Base-by-base conservation (phyloP, 2,329 filamentous ascomycete genomes). In the Arthroderma sp. region DNA sequence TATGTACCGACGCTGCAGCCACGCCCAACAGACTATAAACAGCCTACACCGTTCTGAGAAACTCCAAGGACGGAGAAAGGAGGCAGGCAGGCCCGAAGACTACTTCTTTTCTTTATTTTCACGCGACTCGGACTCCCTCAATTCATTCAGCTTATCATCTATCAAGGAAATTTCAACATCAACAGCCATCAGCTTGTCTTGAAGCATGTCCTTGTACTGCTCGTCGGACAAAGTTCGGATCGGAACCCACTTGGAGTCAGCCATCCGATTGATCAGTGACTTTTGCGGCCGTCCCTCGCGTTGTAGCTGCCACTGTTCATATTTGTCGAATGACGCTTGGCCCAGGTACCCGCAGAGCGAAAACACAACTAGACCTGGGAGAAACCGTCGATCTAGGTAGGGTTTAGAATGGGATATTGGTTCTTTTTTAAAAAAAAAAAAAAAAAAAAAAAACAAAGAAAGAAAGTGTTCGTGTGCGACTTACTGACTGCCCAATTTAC, bases 161-260 rank as follows among this genome's bases (percentile, higher is more conserved):
- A 89, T 70, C 4, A 91, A 61, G 0, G 83, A 79, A 60, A 91
- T 86, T 49, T 89, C 82, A 1, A 77, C 82, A 51, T 91, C 81
- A 3, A 89, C 66, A 50, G 70, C 73, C 28, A 89, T 59, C 36
- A 86, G 65, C 63, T 81, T 86, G 59, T 88, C 82, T 29, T 72
- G 68, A 55, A 91, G 68, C 65, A 86, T 78, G 1, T 72, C 65
- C 47, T 75, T 73, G 56, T 91, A 91, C 53, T 91, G 79, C 28
- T 81, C 72, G 53, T 91, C 80, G 0, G 77, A 77, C 28, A 91
- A 65, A 8, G 75, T 73, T 54, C 73, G 81, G 50, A 91, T 68
- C 0, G 84, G 84, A 51, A 78, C 82, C 75, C 80, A 86, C 56
- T 74, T 80, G 30, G 77, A 82, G 40, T 77, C 71, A 30, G 71